Evolutionary conservation across 345 rosid genomes (phyloP).

Genomic region (Rhodamnia rubescens): DNA sequence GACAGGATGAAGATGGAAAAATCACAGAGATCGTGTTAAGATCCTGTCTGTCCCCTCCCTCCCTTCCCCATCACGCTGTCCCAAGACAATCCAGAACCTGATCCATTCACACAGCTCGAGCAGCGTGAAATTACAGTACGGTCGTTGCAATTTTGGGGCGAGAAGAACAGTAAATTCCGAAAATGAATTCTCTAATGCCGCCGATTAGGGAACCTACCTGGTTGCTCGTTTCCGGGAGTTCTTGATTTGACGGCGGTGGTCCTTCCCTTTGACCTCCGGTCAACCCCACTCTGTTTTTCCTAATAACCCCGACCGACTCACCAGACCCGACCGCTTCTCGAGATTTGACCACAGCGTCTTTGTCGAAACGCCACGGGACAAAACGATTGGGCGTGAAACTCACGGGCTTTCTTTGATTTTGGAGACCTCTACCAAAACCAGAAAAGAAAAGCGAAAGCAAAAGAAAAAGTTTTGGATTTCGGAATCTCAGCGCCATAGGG

Average conservation of each 20-base stretch:
- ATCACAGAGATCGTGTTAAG: background rate
- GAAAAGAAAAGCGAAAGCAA: background rate
- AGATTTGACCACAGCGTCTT: too few relatives aligned
- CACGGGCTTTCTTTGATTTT: background rate
- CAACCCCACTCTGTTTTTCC: slow-evolving; percentile 2
- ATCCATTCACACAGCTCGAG: background rate
- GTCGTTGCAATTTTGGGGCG: background rate
- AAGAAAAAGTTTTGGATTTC: slow-evolving; percentile 25
- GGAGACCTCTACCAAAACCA: slow-evolving; percentile 23
- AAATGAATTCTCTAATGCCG: background rate
- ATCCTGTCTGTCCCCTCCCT: background rate
- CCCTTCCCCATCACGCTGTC: background rate
- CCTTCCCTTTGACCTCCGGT: slow-evolving; percentile 13
- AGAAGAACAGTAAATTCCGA: too few relatives aligned
- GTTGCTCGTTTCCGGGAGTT: background rate
- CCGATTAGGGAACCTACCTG: slow-evolving; percentile 1
- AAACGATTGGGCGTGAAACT: background rate
- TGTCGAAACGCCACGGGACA: slow-evolving; percentile 8
- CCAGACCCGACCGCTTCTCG: background rate
- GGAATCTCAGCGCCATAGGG: slow-evolving; percentile 22
- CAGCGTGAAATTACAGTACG: background rate
- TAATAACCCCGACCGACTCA: background rate
- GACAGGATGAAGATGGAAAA: background rate
- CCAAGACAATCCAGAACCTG: background rate
- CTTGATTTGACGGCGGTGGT: slow-evolving; percentile 20